Percentiles rank a stretch among this genome's conserved stretches.
Conservation (phyloP, 2,329 filamentous ascomycete genomes). For the Canariomyces notabilis region DNA sequence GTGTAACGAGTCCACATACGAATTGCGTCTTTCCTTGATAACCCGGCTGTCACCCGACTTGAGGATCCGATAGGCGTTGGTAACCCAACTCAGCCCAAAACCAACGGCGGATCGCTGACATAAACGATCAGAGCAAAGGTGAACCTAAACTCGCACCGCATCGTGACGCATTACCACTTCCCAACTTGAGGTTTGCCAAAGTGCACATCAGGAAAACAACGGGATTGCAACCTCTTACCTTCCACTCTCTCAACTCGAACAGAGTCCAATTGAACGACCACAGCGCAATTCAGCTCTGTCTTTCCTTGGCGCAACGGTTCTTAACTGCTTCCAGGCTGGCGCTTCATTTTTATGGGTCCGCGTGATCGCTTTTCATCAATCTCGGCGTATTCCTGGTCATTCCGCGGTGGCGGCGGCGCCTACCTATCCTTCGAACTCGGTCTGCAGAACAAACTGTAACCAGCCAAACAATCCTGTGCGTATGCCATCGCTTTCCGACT, state of each 20-base stretch:
- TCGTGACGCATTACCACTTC: neutral
- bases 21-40: neutral
- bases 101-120: neutral
- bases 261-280: neutral
- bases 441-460: conserved; percentile 9
- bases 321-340: conserved; percentile 15
- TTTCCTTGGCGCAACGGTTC: neutral
- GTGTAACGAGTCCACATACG: neutral
- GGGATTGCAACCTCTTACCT: neutral
- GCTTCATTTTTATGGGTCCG: conserved; percentile 19
- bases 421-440: conserved; percentile 5
- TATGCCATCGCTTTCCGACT: neutral
- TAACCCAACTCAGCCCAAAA: neutral
- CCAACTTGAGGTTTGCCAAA: neutral
- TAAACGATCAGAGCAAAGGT: neutral
- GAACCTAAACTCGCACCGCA: neutral
- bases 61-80: neutral
- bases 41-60: neutral
- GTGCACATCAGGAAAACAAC: neutral
- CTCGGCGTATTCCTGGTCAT: conserved; percentile 8
- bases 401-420: conserved; percentile 2
- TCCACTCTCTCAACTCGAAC: neutral
- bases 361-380: conserved; percentile 21
- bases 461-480: too few species aligned
- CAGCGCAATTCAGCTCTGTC: neutral